Evolutionary conservation across 2,329 filamentous ascomycete species (phyloP), one percentile per base, ranked within the genome.

Genomic region (Atkinsonella hypoxylon): DNA sequence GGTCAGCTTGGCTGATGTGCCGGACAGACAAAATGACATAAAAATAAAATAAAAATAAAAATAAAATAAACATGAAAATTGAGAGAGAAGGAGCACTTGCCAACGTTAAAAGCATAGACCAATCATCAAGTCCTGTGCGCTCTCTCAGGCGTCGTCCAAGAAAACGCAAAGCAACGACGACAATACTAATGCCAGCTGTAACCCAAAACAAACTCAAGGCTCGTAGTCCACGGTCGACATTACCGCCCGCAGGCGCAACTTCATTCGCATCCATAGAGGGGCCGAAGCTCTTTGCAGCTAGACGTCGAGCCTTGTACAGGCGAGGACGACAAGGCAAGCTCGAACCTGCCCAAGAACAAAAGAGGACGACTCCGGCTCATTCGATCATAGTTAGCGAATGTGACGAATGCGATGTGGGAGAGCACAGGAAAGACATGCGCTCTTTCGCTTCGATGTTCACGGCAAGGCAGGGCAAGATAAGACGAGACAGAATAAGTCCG

Each of bases 21-120:
- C 15, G 39, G 39, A 41, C n/a, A 7, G 39, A 41, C 31, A 32
- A 12, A 32, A n/a, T n/a, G n/a, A n/a, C n/a, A n/a, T n/a, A n/a
- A n/a, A n/a, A n/a, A n/a, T 32, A 32, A 7, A 12, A 6, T 32
- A 7, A n/a, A n/a, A n/a, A n/a, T n/a, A n/a, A n/a, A n/a, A n/a
- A n/a, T n/a, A n/a, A n/a, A n/a, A n/a, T n/a, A 32, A 32, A 7
- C 31, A 32, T 6, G 31, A 26, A 15, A 40, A 36, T 2, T 4
- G 9, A 30, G 17, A 39, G 7, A 13, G 3, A 34, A 9, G 36
- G 22, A 26, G 22, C 22, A 47, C 47, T 20, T 49, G 49, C 51
- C 45, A 52, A 40, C 12, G 51, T 49, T 13, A 47, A 5, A 26
- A 52, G 51, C 51, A 52, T 52, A 12, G 47, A 43, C 51, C 47